phyloP scores from a whole-genome alignment of 495 filamentous ascomycete genomes.

The Penicillium salamii region DNA sequence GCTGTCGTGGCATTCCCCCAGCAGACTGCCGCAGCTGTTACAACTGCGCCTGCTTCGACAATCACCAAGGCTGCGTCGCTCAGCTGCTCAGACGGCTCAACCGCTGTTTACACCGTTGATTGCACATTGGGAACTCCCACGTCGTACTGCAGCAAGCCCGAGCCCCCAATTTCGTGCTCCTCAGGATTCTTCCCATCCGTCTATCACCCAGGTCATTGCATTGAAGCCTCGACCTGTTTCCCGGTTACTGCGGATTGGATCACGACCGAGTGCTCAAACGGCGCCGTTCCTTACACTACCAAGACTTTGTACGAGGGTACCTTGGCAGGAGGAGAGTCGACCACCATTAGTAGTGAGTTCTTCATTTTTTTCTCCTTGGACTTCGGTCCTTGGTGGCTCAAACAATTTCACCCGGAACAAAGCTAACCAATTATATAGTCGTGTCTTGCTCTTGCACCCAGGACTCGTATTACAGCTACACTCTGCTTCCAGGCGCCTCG shows the following conservation, averaged over 20 bases:
- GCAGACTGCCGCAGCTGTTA: constrained; percentile 1
- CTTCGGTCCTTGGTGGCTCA: too few species aligned
- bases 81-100: constrained; percentile 21
- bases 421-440: constrained; percentile 1
- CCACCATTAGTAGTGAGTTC: constrained; percentile 18
- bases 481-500: constrained; percentile 4
- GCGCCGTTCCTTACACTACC: constrained; percentile 19
- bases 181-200: constrained; percentile 24
- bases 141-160: constrained; percentile 18
- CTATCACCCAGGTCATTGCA: constrained; percentile 30
- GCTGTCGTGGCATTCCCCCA: constrained; percentile 12
- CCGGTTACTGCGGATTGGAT: constrained; percentile 24
- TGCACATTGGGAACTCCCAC: constrained; percentile 26
- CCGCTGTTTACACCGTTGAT: constrained; percentile 23
- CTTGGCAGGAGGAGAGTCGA: constrained; percentile 18
- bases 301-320: constrained; percentile 22
- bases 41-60: neutral
- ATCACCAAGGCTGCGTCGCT: constrained; percentile 18
- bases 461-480: constrained; percentile 26
- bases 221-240: constrained; percentile 24
- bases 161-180: constrained; percentile 17
- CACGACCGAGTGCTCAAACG: constrained; percentile 27
- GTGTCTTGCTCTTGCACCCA: constrained; percentile 23
- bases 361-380: neutral
- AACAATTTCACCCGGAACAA: too few species aligned